Evolutionary conservation across 768 basidiomycete genomes (phyloP), one percentile per base, ranked within the genome.

Genomic region (Crucibulum laeve): DNA sequence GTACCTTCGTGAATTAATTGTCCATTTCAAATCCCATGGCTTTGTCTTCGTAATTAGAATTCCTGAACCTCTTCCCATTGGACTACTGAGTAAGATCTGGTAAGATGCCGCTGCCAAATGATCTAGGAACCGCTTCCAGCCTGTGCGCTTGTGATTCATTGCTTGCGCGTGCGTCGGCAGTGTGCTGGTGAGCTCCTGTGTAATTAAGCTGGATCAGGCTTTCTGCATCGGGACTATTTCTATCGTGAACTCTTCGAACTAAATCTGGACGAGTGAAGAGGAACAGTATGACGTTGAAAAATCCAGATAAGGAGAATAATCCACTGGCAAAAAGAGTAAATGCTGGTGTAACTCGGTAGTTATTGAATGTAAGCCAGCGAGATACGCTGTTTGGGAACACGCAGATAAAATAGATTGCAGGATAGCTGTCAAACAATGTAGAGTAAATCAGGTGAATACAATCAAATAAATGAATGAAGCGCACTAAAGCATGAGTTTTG

Each of bases 401-500:
- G 25, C 56, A 58, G 58, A 53, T 57, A 46, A 69, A 64, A 49
- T 74, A 74, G 14, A 73, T 63, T 7, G 67, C 60, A 21, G 74
- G 76, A 45, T 76, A 76, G 48, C 75, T 76, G 44, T 3, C 18
- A 30, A 26, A 10, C 23, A 43, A 11, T 14, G 17, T 3, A 23
- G 22, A 26, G 11, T n/a, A 40, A 42, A 37, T 11, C 36, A 8
- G 10, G 18, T 37, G 36, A 18, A 37, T 19, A 10, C 36, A n/a
- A n/a, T n/a, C n/a, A n/a, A n/a, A n/a, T n/a, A 42, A 42, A 30
- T 13, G 18, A n/a, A 25, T 40, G 23, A 25, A 40, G 14, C 41
- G 55, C 46, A 77, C 75, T 69, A 73, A n/a, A 76, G 57, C 70
- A 76, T 70, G 23, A 68, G 57, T 24, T 66, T 57, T 10, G 75